Conservation (phyloP, 257 asterid species). For the Fraxinus quadrangulata region DNA sequence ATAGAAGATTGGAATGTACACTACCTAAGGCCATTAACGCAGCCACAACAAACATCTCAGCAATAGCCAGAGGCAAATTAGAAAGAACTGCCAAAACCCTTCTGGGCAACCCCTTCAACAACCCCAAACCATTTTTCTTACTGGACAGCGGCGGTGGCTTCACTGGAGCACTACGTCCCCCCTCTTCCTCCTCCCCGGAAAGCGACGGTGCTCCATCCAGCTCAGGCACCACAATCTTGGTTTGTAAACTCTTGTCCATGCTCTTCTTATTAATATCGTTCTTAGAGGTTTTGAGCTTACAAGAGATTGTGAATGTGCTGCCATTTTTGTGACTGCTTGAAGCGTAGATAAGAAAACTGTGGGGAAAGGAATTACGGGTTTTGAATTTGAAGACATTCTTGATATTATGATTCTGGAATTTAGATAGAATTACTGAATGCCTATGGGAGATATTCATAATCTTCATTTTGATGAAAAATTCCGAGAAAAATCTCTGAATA, state of each 20-base stretch:
- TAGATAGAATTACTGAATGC: constrained; percentile 21
- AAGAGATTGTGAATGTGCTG: constrained; percentile 32
- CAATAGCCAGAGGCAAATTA: constrained; percentile 78
- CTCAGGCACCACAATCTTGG: constrained; percentile 58
- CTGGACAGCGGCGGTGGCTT: constrained; percentile 29
- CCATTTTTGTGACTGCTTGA: constrained; percentile 30
- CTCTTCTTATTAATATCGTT: constrained; percentile 22
- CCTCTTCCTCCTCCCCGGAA: constrained; percentile 25
- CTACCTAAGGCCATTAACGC: constrained; percentile 86
- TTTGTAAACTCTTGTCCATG: constrained; percentile 31
- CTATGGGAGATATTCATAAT: constrained; percentile 6
- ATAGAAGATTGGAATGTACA: not conserved
- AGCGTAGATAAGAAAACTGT: constrained; percentile 29
- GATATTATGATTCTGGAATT: constrained; percentile 5
- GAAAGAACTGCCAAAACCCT: constrained; percentile 55
- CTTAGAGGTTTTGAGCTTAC: constrained; percentile 49
- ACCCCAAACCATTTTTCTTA: constrained; percentile 37
- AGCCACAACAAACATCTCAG: constrained; percentile 78
- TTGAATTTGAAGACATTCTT: constrained; percentile 21
- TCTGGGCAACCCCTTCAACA: constrained; percentile 47
- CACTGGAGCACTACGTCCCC: constrained; percentile 12
- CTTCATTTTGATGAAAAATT: constrained; percentile 28
- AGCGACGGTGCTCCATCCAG: constrained; percentile 62
- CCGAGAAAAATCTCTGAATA: no score
- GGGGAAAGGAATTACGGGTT: constrained; percentile 36